Base-by-base conservation (phyloP, 2,329 filamentous ascomycete species). In the Thielaviopsis populi region DNA sequence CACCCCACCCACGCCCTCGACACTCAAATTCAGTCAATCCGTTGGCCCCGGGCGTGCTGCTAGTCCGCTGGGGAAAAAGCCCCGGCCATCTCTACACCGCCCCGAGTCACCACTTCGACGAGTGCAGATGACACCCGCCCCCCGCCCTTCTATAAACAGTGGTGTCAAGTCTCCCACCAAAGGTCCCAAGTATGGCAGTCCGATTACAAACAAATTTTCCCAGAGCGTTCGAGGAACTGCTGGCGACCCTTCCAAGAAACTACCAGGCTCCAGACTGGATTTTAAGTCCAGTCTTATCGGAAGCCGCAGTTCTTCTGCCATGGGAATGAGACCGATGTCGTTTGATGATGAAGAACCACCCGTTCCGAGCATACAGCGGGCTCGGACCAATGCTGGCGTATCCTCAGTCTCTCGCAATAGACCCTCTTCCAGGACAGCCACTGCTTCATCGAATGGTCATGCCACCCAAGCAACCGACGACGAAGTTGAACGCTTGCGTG, bases 11-110 rank as follows among this genome's bases (percentile, higher is more conserved):
- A 85, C 81, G 0, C 82, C 86, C 0, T 81, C 81, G 0, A 69
- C 89, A 60, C 81, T 87, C 63, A 91, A 91, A 71, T 94, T 96
- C 75, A 94, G 90, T 72, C 89, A 95, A 74, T 95, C 91, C 0
- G 78, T 95, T 54, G 91, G 91, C 0, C 88, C 88, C 6, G 83
- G 84, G 10, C 82, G 87, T 71, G 84, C 86, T 33, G 73, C 84
- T 27, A 92, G 87, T 70, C 89, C 91, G 2, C 77, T 82, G 59
- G 82, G 85, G 69, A 84, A 82, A 69, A 69, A 66, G 15, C 75
- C 83, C 54, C 83, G 91, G 65, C 84, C 86, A 8, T 95, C 91
- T 1, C 78, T 96, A n/a, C 83, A 88, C 62, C 87, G 91, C 37
- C 88, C 94, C 4, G 91, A 96, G 68, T 96, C 92, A 1, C 94